A percentile compares a stretch with the other conserved stretches of the same genome.
These are phyloP conservation scores for Piper longum DNA, from an alignment of 164 flowering plant species.

Conservation along the genomic window DNA sequence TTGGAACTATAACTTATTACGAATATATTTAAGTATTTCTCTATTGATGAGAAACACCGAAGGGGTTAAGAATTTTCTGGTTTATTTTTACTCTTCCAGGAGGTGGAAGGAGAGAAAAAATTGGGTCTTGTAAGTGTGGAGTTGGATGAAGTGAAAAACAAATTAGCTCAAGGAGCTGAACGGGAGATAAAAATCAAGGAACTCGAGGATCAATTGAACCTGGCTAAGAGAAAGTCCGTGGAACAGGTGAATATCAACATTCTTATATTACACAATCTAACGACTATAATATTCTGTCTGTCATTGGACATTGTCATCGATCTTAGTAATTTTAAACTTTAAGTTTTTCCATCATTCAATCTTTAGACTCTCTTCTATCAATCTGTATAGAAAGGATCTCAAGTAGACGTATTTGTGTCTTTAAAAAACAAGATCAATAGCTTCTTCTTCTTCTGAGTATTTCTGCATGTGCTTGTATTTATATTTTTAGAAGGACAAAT, in stretches of 20 bases:
- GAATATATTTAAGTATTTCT: not conserved
- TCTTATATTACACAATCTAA: not conserved
- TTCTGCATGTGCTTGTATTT: not conserved
- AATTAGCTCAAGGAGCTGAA: constrained; percentile 13
- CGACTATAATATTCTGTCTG: not conserved
- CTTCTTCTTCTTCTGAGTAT: not conserved
- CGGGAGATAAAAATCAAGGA: constrained; percentile 18
- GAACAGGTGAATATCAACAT: constrained; percentile 13
- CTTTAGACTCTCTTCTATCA: not conserved
- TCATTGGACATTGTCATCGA: not conserved
- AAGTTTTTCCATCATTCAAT: too few species aligned
- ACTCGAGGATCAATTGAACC: constrained; percentile 19
- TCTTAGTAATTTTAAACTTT: not conserved
- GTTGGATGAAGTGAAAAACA: constrained; percentile 15
- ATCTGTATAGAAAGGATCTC: not conserved
- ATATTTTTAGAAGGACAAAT: not conserved
- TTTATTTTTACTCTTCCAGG: constrained; percentile 10
- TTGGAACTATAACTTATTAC: not conserved
- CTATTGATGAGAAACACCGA: not conserved
- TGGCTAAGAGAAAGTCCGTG: constrained; percentile 10
- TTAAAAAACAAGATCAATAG: not conserved
- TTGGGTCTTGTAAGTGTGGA: constrained; percentile 10
- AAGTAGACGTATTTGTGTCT: not conserved
- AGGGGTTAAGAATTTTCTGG: not conserved
- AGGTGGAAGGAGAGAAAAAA: constrained; percentile 13